Evolutionary conservation across 2,329 filamentous ascomycete genomes (phyloP).

Genomic region (Aureobasidium sp.): DNA sequence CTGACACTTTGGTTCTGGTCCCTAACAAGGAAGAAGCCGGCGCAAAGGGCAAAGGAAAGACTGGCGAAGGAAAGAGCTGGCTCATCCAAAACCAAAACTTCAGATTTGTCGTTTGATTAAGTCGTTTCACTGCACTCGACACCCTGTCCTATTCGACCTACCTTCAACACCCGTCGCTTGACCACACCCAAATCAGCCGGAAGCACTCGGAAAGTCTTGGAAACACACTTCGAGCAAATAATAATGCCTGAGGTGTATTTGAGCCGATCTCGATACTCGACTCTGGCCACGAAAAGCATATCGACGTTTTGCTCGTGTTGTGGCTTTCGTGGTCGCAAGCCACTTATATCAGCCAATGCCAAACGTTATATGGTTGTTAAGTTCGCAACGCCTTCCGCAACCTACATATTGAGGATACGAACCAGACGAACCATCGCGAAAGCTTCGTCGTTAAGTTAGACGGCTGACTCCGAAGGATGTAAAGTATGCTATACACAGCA

Average conservation of each 20-base stretch:
- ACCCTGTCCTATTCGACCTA: neutral
- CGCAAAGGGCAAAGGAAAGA: constrained; percentile 25
- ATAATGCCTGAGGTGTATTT: neutral
- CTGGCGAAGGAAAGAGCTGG: constrained; percentile 30
- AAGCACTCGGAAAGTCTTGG: neutral
- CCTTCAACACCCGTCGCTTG: neutral
- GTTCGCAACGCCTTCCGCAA: neutral
- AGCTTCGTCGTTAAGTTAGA: neutral
- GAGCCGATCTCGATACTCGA: neutral
- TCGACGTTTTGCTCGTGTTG: neutral
- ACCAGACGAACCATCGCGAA: neutral
- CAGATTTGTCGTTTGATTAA: constrained; percentile 34
- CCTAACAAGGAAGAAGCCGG: constrained; percentile 42
- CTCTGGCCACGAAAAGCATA: neutral
- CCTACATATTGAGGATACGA: neutral
- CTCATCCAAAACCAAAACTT: constrained; percentile 38
- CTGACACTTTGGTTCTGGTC: constrained; percentile 73
- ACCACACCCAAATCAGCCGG: neutral
- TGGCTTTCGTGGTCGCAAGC: neutral
- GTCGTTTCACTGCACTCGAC: neutral
- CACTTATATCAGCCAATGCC: neutral
- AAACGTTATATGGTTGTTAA: neutral
- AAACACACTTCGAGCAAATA: neutral
- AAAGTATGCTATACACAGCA: neutral
- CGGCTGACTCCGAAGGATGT: neutral